Evolutionary conservation across 352 stramenopile genomes (phyloP).

Genomic region (Phytophthora citricola): DNA sequence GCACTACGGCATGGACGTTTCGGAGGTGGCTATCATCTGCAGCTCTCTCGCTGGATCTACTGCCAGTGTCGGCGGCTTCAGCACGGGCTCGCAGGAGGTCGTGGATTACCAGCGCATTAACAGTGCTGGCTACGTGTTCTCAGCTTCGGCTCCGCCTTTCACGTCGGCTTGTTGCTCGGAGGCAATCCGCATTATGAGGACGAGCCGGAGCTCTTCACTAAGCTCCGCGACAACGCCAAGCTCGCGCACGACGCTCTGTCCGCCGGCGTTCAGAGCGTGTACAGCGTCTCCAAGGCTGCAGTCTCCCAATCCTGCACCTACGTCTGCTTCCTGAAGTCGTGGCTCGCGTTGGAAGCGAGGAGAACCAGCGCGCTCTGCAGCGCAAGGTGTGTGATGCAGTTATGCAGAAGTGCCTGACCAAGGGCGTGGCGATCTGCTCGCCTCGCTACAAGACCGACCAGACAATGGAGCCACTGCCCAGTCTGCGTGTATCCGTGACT

Average conservation of each 20-base stretch:
- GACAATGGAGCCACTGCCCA: conserved; percentile 65
- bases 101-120: conserved; percentile 98
- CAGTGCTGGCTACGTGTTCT: conserved; percentile 98
- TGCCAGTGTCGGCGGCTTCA: conserved; percentile 96
- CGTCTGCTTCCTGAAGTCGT: conserved; percentile 58
- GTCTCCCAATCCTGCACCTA: conserved; percentile 79
- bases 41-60: conserved; percentile 94
- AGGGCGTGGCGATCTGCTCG: conserved; percentile 77
- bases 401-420: conserved; percentile 65
- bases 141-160: conserved; percentile 97
- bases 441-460: conserved; percentile 78
- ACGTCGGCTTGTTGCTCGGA: conserved; percentile 90
- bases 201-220: conserved; percentile 77
- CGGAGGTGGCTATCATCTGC: conserved; percentile 94
- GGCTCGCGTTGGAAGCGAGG: conserved; percentile 44
- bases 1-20: conserved; percentile 78
- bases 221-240: conserved; percentile 70
- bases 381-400: conserved; percentile 69
- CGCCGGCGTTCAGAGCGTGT: conserved; percentile 42
- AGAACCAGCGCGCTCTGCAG: conserved; percentile 57
- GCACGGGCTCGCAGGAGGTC: conserved; percentile 96
- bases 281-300: conserved; percentile 61
- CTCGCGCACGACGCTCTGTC: conserved; percentile 65
- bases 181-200: conserved; percentile 87
- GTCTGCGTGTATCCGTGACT: conserved; percentile 79